Evolutionary conservation across 2,329 filamentous ascomycete species (phyloP), one percentile per base, ranked within the genome.

Genomic region (Nemania sp.): DNA sequence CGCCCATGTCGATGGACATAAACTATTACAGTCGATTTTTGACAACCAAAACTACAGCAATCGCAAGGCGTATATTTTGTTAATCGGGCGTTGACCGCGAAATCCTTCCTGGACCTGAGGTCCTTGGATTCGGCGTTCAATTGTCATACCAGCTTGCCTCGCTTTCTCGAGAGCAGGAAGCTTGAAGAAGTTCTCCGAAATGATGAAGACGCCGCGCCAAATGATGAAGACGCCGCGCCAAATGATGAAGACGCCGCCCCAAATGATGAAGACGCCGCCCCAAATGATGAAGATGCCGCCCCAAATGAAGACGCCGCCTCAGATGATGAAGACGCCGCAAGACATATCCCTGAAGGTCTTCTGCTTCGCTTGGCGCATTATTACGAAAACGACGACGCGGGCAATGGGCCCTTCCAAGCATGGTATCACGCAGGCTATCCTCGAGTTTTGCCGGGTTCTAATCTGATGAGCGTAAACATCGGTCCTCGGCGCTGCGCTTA

Each of bases 401-500:
- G 29, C 3, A 17, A 37, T 5, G 42, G 40, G 11, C 42, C 52
- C n/a, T 54, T 47, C 20, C 12, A 9, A 29, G 29, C 40, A 12
- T 54, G 52, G 52, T 15, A 46, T 5, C n/a, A n/a, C n/a, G 6
- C 29, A 4, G 3, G 13, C 11, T 32, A 54, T 34, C 1, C n/a
- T n/a, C 12, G 10, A 7, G 13, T 37, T n/a, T 54, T 13, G 25
- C 17, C 12, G 37, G 32, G 20, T 32, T 20, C 17, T 64, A 55
- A 59, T 46, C 56, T 64, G 47, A 12, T 51, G 21, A 13, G 17
- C 17, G 45, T 57, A 12, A 57, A 51, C 47, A 52, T 37, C 52
- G 34, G 53, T 49, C 58, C 57, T 34, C 60, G 56, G 37, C 46
- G 54, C 39, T 20, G 59, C 40, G 63, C 56, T 39, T 65, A 65